Evolutionary conservation across 352 stramenopile species (phyloP).

Genomic region (Phytophthora rubi): DNA sequence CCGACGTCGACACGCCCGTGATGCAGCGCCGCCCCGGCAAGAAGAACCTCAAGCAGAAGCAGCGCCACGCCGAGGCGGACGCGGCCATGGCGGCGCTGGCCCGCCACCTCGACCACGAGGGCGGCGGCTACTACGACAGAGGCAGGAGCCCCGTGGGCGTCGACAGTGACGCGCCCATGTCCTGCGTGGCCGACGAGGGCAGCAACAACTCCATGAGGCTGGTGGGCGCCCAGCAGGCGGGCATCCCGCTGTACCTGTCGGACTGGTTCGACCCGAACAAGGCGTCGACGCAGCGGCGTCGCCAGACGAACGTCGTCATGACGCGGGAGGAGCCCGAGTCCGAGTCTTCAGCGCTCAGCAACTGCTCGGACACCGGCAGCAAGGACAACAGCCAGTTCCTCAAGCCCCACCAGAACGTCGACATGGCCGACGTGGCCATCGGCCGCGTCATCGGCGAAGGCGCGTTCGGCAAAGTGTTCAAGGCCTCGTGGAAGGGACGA

Average conservation of each 20-base stretch:
- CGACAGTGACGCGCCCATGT: slow-evolving; percentile 40
- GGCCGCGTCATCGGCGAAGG: slow-evolving; percentile 74
- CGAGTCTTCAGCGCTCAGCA: slow-evolving; percentile 21
- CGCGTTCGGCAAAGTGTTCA: slow-evolving; percentile 83
- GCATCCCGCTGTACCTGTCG: slow-evolving; percentile 70
- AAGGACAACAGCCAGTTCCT: slow-evolving; percentile 36
- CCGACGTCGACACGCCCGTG: slow-evolving; percentile 35
- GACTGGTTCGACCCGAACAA: slow-evolving; percentile 51
- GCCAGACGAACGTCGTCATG: slow-evolving; percentile 40
- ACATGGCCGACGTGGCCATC: slow-evolving; percentile 66
- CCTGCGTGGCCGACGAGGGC: slow-evolving; percentile 39
- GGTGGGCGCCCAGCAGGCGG: slow-evolving; percentile 57
- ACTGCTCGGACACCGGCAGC: slow-evolving; percentile 3
- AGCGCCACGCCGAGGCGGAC: slow-evolving; percentile 31
- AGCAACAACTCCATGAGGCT: slow-evolving; percentile 58
- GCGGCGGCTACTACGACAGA: slow-evolving; percentile 43
- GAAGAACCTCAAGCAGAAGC: slow-evolving; percentile 44
- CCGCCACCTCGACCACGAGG: slow-evolving; percentile 37
- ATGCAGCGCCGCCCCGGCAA: slow-evolving; percentile 32
- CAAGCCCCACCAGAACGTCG: slow-evolving; percentile 57
- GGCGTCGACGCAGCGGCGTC: slow-evolving; percentile 24
- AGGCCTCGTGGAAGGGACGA: slow-evolving; percentile 60
- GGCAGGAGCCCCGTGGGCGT: slow-evolving; percentile 17
- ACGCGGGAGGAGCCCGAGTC: slow-evolving; percentile 32
- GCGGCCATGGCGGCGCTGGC: slow-evolving; percentile 30